Conservation (phyloP, 768 basidiomycete species). For the Leccinum subgranulosum region DNA sequence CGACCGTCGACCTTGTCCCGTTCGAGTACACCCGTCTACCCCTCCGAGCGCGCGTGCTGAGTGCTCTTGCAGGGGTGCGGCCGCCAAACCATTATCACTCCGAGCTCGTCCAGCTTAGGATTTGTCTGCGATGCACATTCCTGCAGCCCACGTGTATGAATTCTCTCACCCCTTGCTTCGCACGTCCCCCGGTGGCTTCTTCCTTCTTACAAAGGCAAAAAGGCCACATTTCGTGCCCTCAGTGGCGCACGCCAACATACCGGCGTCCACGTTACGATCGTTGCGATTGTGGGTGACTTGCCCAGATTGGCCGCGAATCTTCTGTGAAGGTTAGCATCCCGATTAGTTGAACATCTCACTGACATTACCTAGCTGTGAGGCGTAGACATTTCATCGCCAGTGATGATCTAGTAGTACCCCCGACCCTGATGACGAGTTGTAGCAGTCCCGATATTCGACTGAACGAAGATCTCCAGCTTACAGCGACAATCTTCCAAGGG, state of each 20-base stretch:
- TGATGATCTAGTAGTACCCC: background rate
- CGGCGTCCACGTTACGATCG: background rate
- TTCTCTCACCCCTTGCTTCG: background rate
- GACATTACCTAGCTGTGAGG: background rate
- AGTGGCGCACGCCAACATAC: background rate
- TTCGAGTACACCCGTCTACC: background rate
- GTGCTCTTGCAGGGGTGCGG: background rate
- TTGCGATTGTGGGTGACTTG: background rate
- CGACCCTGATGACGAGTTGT: background rate
- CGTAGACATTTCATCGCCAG: background rate
- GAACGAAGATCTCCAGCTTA: background rate
- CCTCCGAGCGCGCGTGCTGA: background rate
- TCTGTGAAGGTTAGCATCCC: background rate
- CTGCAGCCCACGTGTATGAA: background rate
- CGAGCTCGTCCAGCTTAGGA: background rate
- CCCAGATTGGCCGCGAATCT: background rate
- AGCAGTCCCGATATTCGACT: conserved; percentile 14
- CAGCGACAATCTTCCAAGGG: conserved; percentile 7
- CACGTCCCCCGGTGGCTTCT: background rate
- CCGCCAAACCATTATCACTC: background rate
- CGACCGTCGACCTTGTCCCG: too few species aligned
- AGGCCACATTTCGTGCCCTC: background rate
- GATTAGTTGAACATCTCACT: background rate
- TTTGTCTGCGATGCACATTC: background rate
- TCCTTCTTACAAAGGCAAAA: background rate